Evolutionary conservation across 1,139 yeast species (phyloP).

Genomic region (Cylindricascospora bacillispora): DNA sequence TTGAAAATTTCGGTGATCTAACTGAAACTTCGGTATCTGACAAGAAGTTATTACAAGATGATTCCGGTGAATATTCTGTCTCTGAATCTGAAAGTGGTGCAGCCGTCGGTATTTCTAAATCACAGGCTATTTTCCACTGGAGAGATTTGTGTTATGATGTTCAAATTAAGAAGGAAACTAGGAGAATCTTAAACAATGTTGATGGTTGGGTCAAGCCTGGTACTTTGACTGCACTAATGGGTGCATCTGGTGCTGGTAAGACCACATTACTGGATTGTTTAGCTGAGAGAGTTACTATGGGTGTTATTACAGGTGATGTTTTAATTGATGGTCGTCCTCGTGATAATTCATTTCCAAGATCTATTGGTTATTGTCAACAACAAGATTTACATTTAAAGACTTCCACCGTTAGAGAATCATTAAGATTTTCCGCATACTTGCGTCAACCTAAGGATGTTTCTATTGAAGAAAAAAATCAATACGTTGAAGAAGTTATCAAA

Average conservation of each 20-base stretch:
- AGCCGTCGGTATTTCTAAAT: constrained; percentile 6
- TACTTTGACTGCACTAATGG: constrained; percentile 50
- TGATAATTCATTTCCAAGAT: constrained; percentile 37
- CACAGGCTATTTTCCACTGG: constrained; percentile 31
- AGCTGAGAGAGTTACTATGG: constrained; percentile 41
- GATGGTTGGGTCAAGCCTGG: constrained; percentile 44
- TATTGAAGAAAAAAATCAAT: constrained; percentile 36
- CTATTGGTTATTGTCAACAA: constrained; percentile 52
- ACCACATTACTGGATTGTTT: constrained; percentile 49
- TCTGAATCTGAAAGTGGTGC: constrained; percentile 6
- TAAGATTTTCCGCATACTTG: constrained; percentile 41
- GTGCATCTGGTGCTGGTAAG: constrained; percentile 66
- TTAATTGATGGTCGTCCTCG: constrained; percentile 40
- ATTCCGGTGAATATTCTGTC: constrained; percentile 2
- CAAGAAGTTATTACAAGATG: constrained; percentile 4
- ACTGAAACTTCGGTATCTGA: constrained; percentile 4
- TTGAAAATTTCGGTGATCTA: constrained; percentile 9
- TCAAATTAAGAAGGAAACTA: constrained; percentile 23
- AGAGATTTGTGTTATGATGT: constrained; percentile 33
- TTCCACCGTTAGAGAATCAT: constrained; percentile 43
- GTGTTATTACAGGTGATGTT: constrained; percentile 47
- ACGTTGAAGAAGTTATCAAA: constrained; percentile 39
- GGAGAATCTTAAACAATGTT: constrained; percentile 33
- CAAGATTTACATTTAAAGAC: constrained; percentile 45
- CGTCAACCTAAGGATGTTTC: constrained; percentile 38